Conservation (phyloP, 225 moss, liverwort and hornwort genomes). For the Sphagnum tenellum region DNA sequence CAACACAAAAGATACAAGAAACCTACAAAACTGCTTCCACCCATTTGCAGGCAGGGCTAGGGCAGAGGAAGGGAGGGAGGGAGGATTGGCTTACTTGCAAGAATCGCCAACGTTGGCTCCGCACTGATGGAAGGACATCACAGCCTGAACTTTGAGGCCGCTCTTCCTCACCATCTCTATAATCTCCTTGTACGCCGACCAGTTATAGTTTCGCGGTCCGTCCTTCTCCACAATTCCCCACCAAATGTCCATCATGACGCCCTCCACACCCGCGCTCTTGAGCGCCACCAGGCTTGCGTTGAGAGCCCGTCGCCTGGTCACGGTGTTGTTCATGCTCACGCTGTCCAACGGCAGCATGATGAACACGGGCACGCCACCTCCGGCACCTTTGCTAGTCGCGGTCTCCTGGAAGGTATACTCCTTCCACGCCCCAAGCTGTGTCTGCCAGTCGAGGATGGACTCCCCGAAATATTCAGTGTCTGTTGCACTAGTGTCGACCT, state of each 20-base stretch:
- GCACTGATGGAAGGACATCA: slow-evolving; percentile 84
- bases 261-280: slow-evolving; percentile 68
- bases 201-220: slow-evolving; percentile 54
- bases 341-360: slow-evolving; percentile 78
- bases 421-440: slow-evolving; percentile 40
- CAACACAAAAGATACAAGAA: too few relatives aligned
- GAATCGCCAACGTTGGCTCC: slow-evolving; percentile 78
- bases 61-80: neutral
- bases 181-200: slow-evolving; percentile 63
- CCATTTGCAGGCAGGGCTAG: too few relatives aligned
- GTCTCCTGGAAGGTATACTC: slow-evolving; percentile 56
- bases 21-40: too few relatives aligned
- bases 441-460: slow-evolving; percentile 60
- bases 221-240: slow-evolving; percentile 88
- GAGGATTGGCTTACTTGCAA: slow-evolving; percentile 40
- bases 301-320: slow-evolving; percentile 54
- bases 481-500: slow-evolving; percentile 11
- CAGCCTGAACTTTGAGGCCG: slow-evolving; percentile 68
- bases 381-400: slow-evolving; percentile 45
- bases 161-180: slow-evolving; percentile 51
- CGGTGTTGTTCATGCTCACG: slow-evolving; percentile 49
- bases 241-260: slow-evolving; percentile 90
- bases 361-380: slow-evolving; percentile 63
- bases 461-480: slow-evolving; percentile 33
- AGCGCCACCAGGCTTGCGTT: slow-evolving; percentile 60